Conservation (phyloP, 2,329 filamentous ascomycete species). For the Rutstroemia sp. region DNA sequence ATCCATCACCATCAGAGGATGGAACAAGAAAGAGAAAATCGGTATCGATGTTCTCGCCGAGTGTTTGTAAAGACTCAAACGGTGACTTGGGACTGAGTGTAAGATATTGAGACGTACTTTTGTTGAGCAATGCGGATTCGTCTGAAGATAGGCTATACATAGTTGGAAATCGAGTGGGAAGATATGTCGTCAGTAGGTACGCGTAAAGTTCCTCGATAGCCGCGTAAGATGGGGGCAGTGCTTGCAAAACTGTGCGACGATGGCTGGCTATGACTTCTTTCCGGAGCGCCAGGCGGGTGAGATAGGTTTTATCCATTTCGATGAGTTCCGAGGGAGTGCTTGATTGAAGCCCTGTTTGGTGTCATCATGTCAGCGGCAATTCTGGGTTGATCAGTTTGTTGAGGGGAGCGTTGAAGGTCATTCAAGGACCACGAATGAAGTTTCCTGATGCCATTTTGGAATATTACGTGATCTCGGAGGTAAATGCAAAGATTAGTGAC, state of each 20-base stretch:
- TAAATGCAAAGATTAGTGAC: too few relatives aligned
- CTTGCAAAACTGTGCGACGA: conserved; percentile 33
- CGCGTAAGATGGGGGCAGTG: conserved; percentile 31
- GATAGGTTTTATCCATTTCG: conserved; percentile 52
- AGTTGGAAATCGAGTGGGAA: conserved; percentile 48
- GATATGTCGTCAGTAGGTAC: conserved; percentile 46
- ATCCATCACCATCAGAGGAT: conserved; percentile 31
- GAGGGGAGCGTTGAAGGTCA: too few relatives aligned
- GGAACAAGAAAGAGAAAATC: conserved; percentile 54
- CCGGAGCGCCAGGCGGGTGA: conserved; percentile 42
- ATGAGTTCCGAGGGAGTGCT: conserved; percentile 46
- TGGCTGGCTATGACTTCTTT: conserved; percentile 38
- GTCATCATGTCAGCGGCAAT: not conserved
- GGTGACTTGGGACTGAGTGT: conserved; percentile 32
- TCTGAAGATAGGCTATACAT: conserved; percentile 36
- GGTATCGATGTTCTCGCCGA: conserved; percentile 48
- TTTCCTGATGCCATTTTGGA: too few relatives aligned
- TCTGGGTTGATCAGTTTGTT: too few relatives aligned
- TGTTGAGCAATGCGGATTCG: conserved; percentile 36
- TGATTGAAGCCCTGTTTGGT: conserved; percentile 41
- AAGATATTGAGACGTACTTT: conserved; percentile 36
- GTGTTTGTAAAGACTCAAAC: conserved; percentile 36
- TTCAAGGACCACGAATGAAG: too few relatives aligned
- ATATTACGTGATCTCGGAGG: too few relatives aligned
- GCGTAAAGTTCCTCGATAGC: conserved; percentile 50